Percentiles rank a stretch among this genome's conserved stretches.
Evolutionary conservation across 305 asterid species (phyloP).

Genomic region (Stenogyne calaminthoides): DNA sequence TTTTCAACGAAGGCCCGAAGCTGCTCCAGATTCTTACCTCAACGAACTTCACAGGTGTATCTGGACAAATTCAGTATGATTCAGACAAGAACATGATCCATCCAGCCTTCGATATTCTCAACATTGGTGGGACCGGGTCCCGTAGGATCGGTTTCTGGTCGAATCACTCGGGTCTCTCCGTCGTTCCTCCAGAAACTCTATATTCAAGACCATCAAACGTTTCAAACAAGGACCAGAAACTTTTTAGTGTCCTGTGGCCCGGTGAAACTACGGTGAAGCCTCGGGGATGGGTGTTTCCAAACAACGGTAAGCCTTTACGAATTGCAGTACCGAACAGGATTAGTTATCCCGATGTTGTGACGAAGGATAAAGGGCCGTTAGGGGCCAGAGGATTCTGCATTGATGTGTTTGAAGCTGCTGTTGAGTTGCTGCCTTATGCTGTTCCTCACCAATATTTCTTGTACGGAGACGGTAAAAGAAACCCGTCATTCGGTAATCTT

Average conservation of each 20-base stretch:
- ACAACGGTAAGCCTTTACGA: conserved; percentile 71
- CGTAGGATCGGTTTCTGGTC: conserved; percentile 89
- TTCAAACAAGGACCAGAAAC: conserved; percentile 48
- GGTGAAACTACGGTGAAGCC: conserved; percentile 71
- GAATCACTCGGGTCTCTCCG: conserved; percentile 70
- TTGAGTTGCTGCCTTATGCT: conserved; percentile 69
- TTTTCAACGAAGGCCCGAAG: conserved; percentile 68
- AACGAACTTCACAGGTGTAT: conserved; percentile 71
- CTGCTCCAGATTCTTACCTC: conserved; percentile 55
- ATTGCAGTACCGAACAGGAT: conserved; percentile 85
- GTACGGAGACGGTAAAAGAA: conserved; percentile 78
- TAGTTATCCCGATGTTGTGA: conserved; percentile 60
- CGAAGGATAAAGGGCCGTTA: conserved; percentile 67
- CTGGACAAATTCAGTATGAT: conserved; percentile 65
- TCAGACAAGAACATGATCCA: conserved; percentile 58
- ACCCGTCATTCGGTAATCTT: conserved; percentile 58
- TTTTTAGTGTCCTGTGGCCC: conserved; percentile 73
- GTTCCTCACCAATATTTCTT: conserved; percentile 73
- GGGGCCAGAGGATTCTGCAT: conserved; percentile 86
- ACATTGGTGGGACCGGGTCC: conserved; percentile 64
- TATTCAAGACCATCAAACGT: conserved; percentile 50
- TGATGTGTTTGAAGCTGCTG: conserved; percentile 95
- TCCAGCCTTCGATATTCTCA: conserved; percentile 82
- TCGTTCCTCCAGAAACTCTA: conserved; percentile 59
- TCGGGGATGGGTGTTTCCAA: conserved; percentile 94